phyloP scores from a whole-genome alignment of 495 filamentous ascomycete species.

The Aspergillus campestris region DNA sequence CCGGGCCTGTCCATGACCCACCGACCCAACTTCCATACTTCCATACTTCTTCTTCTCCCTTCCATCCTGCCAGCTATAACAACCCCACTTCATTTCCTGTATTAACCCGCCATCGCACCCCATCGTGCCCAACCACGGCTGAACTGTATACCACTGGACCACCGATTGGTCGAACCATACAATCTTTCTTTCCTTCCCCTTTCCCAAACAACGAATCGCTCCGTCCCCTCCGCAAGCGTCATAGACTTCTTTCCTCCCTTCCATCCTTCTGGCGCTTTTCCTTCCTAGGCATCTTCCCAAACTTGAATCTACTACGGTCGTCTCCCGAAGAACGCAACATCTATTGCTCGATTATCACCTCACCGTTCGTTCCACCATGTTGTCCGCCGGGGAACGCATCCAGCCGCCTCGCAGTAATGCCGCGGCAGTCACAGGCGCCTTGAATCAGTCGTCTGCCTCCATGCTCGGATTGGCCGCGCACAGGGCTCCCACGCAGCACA shows the following conservation, averaged over 20 bases:
- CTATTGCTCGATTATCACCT: too few species aligned
- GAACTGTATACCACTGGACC: too few species aligned
- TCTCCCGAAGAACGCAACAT: too few species aligned
- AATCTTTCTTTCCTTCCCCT: neutral
- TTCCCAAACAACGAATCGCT: neutral
- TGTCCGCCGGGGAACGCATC: slow-evolving; percentile 35
- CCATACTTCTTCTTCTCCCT: slow-evolving; percentile 8
- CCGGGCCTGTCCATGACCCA: slow-evolving; percentile 16
- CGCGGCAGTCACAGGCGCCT: slow-evolving; percentile 5
- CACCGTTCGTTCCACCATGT: slow-evolving; percentile 24
- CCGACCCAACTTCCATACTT: slow-evolving; percentile 21
- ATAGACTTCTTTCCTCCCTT: slow-evolving; percentile 1
- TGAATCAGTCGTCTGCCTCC: too few species aligned
- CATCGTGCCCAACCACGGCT: neutral
- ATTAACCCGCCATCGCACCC: neutral
- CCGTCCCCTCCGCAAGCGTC: neutral
- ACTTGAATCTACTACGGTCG: too few species aligned
- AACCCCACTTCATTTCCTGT: neutral
- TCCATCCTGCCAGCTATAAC: too few species aligned
- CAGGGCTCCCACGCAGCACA: slow-evolving; percentile 53
- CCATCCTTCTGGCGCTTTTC: neutral
- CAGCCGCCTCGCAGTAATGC: slow-evolving; percentile 18
- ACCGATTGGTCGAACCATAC: neutral
- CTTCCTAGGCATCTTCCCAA: neutral
- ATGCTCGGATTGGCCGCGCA: too few species aligned